Conservation (phyloP, 305 asterid species). For the Salvia sclarea region DNA sequence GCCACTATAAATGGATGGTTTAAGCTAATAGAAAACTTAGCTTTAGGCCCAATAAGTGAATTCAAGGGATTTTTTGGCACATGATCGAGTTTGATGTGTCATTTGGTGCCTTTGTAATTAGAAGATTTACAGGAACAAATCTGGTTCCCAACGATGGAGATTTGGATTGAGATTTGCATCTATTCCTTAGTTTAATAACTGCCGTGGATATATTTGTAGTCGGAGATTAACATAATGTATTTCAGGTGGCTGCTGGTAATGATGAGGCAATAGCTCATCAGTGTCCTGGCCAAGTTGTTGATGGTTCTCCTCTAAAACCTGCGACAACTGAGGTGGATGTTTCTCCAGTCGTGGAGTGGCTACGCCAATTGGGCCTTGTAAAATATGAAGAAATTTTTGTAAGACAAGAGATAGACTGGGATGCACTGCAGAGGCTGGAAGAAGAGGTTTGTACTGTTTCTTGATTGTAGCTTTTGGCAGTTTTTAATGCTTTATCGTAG, state of each 20-base stretch:
- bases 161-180: neutral
- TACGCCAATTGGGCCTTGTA: slow-evolving; percentile 66
- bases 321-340: slow-evolving; percentile 37
- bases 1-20: neutral
- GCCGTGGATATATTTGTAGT: neutral
- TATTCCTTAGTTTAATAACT: neutral
- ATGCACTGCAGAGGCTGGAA: slow-evolving; percentile 66
- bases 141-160: neutral
- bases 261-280: slow-evolving; percentile 43
- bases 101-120: neutral
- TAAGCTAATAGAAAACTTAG: neutral
- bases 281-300: slow-evolving; percentile 66
- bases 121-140: slow-evolving; percentile 1
- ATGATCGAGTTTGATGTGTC: neutral
- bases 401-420: slow-evolving; percentile 87
- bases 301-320: slow-evolving; percentile 57
- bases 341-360: slow-evolving; percentile 71
- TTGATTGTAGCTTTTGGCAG: neutral
- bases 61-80: neutral
- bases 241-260: slow-evolving; percentile 51
- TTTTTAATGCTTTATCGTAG: neutral
- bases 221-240: slow-evolving; percentile 19
- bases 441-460: slow-evolving; percentile 67
- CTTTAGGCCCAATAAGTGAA: neutral
- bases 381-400: slow-evolving; percentile 77